Evolutionary conservation across 164 flowering plant species (phyloP), one percentile per base, ranked within the genome.

Genomic region (Platanus orientalis): DNA sequence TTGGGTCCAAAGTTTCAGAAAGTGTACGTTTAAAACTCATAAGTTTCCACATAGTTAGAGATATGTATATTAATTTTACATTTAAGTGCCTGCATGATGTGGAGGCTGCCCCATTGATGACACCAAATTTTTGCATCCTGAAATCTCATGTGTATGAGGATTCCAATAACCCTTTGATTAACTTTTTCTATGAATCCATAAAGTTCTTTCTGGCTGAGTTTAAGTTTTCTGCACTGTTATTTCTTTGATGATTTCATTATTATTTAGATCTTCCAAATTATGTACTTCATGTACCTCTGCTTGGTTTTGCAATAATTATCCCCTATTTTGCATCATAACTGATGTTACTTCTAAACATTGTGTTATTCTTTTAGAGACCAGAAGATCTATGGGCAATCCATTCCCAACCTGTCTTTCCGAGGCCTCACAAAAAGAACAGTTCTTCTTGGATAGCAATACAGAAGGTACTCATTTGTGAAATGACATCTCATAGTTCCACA

Each of bases 351-450:
- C 17, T 54, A 30, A 27, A 10, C 12, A 3, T 36, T 1, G 42
- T 3, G 7, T 36, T 7, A 47, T 34, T 69, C 60, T 75, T 71
- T 45, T 49, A 90, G 98, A 87, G 75, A 60, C 95, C 95, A 55
- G 97, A 90, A 61, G 92, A 85, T 78, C 65, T 90, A 71, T 90
- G 97, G 97, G 89, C 89, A 63, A 68, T 88, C 57, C 95, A 90
- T 78, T 90, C 97, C 53, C 76, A 69, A 58, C 84, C 85, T 61
- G 97, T 90, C 54, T 71, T 63, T 49, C 88, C 97, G 58, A 80
- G 72, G 80, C 97, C 97, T 66, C 97, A 90, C 76, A 86, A 76
- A 54, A 84, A 55, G 77, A 70, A 81, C 34, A 81, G 71, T 71
- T 7, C 84, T 70, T 81, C 80, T 58, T 94, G 98, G 97, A 53